phyloP scores from a whole-genome alignment of 257 asterid species.

The Apocynum venetum region DNA sequence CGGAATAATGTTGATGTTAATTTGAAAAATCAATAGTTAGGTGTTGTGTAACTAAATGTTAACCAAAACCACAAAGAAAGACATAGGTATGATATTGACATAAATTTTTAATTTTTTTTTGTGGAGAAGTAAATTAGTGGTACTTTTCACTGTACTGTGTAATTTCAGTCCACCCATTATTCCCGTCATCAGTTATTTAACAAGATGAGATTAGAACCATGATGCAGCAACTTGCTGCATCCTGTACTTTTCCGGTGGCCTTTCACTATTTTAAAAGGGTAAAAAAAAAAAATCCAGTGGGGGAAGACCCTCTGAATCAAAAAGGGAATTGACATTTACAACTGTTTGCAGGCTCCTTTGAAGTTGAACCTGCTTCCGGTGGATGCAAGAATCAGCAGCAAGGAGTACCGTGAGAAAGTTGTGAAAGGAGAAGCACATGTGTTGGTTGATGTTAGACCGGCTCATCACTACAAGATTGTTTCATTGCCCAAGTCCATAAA shows the following conservation, averaged over 20 bases:
- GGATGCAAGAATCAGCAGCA: constrained; percentile 74
- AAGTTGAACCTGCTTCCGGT: constrained; percentile 60
- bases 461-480: constrained; percentile 72
- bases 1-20: neutral
- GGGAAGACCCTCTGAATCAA: neutral
- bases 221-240: neutral
- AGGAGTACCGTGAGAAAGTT: constrained; percentile 54
- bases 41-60: neutral
- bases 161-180: neutral
- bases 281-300: neutral
- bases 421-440: constrained; percentile 56
- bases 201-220: neutral
- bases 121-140: neutral
- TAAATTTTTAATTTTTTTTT: neutral
- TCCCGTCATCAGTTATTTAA: neutral
- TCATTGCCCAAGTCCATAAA: constrained; percentile 70
- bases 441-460: constrained; percentile 80
- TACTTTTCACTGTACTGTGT: neutral
- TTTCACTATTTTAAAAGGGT: too few species aligned
- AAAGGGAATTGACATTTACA: neutral
- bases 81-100: neutral
- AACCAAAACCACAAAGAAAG: neutral
- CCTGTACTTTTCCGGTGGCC: neutral
- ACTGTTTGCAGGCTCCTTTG: constrained; percentile 65
- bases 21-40: neutral